phyloP scores from a whole-genome alignment of 768 basidiomycete genomes.

The Ephemerocybe angulata region DNA sequence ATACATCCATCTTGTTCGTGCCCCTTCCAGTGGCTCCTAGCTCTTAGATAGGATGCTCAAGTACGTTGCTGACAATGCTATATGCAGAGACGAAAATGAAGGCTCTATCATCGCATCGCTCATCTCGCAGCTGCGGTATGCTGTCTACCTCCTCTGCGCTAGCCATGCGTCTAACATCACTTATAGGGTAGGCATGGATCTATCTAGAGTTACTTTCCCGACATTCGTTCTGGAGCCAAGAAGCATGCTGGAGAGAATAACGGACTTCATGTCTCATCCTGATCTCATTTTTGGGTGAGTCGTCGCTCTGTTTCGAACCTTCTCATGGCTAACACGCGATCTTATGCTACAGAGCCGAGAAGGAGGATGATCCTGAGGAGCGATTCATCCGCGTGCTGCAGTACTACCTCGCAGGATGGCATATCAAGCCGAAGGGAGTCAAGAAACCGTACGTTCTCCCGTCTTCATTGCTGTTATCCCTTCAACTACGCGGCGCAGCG shows the following conservation, averaged over 20 bases:
- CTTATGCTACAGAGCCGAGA: conserved; percentile 57
- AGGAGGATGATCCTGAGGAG: conserved; percentile 80
- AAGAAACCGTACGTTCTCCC: conserved; percentile 87
- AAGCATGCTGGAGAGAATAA: conserved; percentile 96
- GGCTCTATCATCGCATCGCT: conserved; percentile 84
- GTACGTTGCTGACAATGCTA: neutral
- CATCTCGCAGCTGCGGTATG: conserved; percentile 80
- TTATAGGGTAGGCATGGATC: conserved; percentile 90
- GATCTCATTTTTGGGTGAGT: conserved; percentile 93
- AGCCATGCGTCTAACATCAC: conserved; percentile 1
- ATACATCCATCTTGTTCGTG: conserved; percentile 81
- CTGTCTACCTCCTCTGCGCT: conserved; percentile 4
- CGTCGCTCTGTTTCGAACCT: conserved; percentile 10
- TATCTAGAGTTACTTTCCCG: conserved; percentile 89
- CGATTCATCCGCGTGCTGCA: conserved; percentile 87
- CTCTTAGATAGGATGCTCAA: neutral
- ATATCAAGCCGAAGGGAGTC: conserved; percentile 98
- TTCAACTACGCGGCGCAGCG: neutral
- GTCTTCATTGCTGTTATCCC: conserved; percentile 3
- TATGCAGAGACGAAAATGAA: conserved; percentile 81
- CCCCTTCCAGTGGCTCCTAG: conserved; percentile 22
- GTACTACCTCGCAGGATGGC: conserved; percentile 99
- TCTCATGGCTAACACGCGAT: neutral
- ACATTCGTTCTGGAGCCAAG: conserved; percentile 96
- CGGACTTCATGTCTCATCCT: conserved; percentile 98